Evolutionary conservation across 108 stramenopile species (phyloP).

Genomic region (Fragilaria radians): DNA sequence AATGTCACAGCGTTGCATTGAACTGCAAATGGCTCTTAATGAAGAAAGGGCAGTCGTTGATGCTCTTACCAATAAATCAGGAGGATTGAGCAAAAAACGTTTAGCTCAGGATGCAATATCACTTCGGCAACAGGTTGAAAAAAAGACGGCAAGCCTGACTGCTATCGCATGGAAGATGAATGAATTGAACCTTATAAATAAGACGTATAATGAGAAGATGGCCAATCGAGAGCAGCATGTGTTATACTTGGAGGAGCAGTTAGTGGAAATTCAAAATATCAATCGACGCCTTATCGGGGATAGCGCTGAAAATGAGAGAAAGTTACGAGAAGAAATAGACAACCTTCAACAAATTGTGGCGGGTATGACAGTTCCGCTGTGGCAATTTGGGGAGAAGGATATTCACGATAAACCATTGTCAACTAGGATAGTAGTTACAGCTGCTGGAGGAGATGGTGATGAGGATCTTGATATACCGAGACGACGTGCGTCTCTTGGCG

Average conservation of each 20-base stretch:
- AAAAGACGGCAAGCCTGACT: conserved; percentile 68
- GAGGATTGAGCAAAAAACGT: conserved; percentile 53
- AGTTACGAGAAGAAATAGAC: conserved; percentile 52
- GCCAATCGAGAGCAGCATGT: conserved; percentile 74
- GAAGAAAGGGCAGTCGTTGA: conserved; percentile 78
- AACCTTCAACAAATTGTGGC: conserved; percentile 51
- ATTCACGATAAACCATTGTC: background rate
- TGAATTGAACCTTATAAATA: conserved; percentile 81
- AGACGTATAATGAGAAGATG: conserved; percentile 73
- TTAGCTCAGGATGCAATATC: conserved; percentile 57
- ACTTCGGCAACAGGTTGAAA: conserved; percentile 61
- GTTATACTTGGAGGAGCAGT: conserved; percentile 69
- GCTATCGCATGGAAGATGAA: conserved; percentile 86
- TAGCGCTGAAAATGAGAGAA: conserved; percentile 44
- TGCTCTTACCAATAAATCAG: conserved; percentile 43
- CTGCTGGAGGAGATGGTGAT: background rate
- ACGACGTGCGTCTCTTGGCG: background rate
- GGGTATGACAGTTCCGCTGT: conserved; percentile 64
- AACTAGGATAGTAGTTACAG: background rate
- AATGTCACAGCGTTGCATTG: conserved; percentile 65
- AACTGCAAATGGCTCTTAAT: conserved; percentile 64
- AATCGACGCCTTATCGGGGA: conserved; percentile 57
- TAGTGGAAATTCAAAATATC: conserved; percentile 59
- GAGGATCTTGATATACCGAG: background rate
- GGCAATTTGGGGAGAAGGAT: conserved; percentile 64